Evolutionary conservation across 148 eudicot species (phyloP).

Genomic region (Cornus controversa): DNA sequence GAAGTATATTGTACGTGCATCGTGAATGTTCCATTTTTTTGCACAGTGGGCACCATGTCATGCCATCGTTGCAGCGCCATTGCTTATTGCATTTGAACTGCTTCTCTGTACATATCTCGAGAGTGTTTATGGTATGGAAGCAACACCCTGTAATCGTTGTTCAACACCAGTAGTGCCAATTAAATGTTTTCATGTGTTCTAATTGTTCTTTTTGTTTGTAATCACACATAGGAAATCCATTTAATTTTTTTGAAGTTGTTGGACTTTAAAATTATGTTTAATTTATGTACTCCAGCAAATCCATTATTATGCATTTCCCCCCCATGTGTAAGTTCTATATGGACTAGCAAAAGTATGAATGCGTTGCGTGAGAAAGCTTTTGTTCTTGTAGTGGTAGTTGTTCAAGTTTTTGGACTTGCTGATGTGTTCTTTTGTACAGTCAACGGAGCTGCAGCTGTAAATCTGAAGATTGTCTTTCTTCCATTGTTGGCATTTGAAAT

Average conservation of each 20-base stretch:
- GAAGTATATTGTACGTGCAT: not conserved
- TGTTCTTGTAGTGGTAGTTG: not conserved
- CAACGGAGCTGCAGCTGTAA: conserved; percentile 46
- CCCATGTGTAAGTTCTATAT: not conserved
- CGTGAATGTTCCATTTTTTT: conserved; percentile 15
- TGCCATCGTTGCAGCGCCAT: conserved; percentile 84
- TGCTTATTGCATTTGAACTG: conserved; percentile 87
- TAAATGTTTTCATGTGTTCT: not conserved
- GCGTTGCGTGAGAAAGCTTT: not conserved
- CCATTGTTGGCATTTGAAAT: conserved; percentile 80
- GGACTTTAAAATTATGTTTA: not conserved
- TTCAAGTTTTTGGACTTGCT: conserved; percentile 14
- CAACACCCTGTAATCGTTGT: not conserved
- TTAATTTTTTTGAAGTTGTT: not conserved
- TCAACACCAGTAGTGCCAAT: not conserved
- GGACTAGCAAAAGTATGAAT: not conserved
- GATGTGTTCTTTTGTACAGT: conserved; percentile 38
- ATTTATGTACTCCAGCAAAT: not conserved
- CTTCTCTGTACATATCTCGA: conserved; percentile 91
- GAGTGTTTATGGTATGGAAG: conserved; percentile 66
- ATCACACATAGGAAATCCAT: not conserved
- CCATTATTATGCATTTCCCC: not conserved
- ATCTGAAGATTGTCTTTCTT: conserved; percentile 82
- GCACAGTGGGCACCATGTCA: conserved; percentile 98
- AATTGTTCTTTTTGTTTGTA: not conserved